Base-by-base conservation (phyloP, 1,284 basidiomycete genomes). In the Caloboletus firmus region DNA sequence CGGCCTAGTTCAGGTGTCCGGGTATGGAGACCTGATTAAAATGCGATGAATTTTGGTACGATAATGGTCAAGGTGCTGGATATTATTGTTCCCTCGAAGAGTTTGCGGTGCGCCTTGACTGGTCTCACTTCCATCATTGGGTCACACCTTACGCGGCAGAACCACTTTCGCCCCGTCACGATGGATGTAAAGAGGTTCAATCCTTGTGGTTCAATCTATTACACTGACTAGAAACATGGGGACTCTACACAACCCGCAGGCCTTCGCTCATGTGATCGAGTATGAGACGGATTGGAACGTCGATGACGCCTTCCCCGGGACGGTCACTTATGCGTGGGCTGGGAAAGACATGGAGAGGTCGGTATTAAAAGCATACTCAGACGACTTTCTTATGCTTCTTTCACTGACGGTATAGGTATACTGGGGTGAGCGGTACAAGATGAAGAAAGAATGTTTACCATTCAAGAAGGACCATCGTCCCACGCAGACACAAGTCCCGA, bases 41-140 rank as follows among this genome's bases (percentile, higher is more conserved):
- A 74, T 31, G 89, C 90, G 8, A 93, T 93, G 91, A 90, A 93
- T 62, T 77, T 93, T 56, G 88, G 89, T 0, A 92, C 89, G 0
- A 91, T 93, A 81, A 72, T 81, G 6, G 71, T 69, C 44, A 90
- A 89, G 66, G 85, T 88, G 7, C n/a, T n/a, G n/a, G n/a, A n/a
- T n/a, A n/a, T n/a, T 91, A 91, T 66, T 79, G 84, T 22, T 87
- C 85, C 5, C 70, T 91, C 45, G 87, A 90, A 53, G 87, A 90
- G 42, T 91, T 91, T 65, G 76, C 80, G 13, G 88, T 89, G 62
- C 58, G 84, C 79, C 5, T 35, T 0, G 9, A 5, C 5, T 9
- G 11, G 10, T 31, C 22, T 28, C 0, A 8, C n/a, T 31, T 30
- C 2, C 26, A 3, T n/a, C n/a, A n/a, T n/a, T n/a, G n/a, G n/a